Evolutionary conservation across 2,329 filamentous ascomycete species (phyloP).

Genomic region (Pseudogymnoascus sp.): DNA sequence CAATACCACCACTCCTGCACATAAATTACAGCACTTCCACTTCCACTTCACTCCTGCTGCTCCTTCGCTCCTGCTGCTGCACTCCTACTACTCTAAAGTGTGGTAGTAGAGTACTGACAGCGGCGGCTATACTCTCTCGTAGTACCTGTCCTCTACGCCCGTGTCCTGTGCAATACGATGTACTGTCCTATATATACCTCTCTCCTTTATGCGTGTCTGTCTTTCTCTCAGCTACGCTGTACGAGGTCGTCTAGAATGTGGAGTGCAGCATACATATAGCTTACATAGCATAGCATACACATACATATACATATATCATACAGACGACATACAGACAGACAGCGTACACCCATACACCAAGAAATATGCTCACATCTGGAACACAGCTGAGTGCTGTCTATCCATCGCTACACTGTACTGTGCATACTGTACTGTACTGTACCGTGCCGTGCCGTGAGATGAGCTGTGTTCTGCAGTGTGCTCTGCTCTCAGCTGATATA

Average conservation of each 20-base stretch:
- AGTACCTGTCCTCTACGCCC: not conserved
- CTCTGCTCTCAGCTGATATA: not conserved
- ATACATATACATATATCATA: too few species aligned
- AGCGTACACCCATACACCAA: too few species aligned
- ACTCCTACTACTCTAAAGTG: too few species aligned
- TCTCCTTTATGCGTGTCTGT: too few species aligned
- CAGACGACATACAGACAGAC: too few species aligned
- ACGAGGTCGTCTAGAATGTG: not conserved
- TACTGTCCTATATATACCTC: not conserved
- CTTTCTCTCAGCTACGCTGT: not conserved
- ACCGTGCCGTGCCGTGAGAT: not conserved
- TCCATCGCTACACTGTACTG: not conserved
- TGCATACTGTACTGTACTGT: not conserved
- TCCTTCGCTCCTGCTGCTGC: not conserved
- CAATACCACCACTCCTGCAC: not conserved
- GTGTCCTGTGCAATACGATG: not conserved
- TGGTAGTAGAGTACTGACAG: too few species aligned
- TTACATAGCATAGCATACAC: too few species aligned
- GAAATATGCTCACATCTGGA: not conserved
- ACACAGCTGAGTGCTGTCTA: not conserved
- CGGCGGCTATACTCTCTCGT: not conserved
- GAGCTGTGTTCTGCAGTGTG: not conserved
- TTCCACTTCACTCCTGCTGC: not conserved
- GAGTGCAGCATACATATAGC: not conserved
- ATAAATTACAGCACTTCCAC: not conserved